phyloP scores from a whole-genome alignment of 345 rosid species.

The Citrus trifoliata region DNA sequence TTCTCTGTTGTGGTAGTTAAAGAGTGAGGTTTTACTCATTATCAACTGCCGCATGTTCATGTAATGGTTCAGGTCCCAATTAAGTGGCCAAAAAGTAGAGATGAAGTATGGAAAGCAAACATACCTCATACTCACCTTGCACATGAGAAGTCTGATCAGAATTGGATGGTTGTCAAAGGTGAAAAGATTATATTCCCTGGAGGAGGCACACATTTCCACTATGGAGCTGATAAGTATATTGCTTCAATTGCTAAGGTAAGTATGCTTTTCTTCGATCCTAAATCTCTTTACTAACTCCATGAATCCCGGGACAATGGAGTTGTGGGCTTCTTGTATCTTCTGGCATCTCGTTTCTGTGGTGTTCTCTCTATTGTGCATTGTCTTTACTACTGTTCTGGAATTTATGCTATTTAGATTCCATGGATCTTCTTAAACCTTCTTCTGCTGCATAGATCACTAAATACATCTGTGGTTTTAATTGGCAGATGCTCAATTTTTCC shows the following conservation, averaged over 20 bases:
- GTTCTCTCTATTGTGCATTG: conserved; percentile 1
- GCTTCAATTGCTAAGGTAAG: conserved; percentile 92
- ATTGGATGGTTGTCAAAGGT: conserved; percentile 99
- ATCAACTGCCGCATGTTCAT: not conserved
- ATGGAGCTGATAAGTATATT: conserved; percentile 97
- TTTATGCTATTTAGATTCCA: not conserved
- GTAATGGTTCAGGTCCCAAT: conserved; percentile 65
- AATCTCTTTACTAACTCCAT: not conserved
- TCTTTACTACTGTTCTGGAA: not conserved
- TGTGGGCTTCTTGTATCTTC: not conserved
- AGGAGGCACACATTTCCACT: conserved; percentile 99
- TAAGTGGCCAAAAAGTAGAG: conserved; percentile 99
- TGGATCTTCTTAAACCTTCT: not conserved
- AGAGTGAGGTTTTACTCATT: not conserved
- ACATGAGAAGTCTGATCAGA: conserved; percentile 96
- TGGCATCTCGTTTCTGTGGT: not conserved
- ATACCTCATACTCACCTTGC: conserved; percentile 99
- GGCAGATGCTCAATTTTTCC: conserved; percentile 95
- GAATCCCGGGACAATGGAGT: not conserved
- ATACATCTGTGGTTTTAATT: conserved; percentile 18
- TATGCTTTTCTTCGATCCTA: conserved; percentile 4
- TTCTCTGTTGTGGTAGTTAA: not conserved
- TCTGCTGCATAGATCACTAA: conserved; percentile 6
- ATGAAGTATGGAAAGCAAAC: conserved; percentile 98
- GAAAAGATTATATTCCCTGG: conserved; percentile 93